Conservation (phyloP, 2,329 filamentous ascomycete species). For the Cladophialophora psammophila region DNA sequence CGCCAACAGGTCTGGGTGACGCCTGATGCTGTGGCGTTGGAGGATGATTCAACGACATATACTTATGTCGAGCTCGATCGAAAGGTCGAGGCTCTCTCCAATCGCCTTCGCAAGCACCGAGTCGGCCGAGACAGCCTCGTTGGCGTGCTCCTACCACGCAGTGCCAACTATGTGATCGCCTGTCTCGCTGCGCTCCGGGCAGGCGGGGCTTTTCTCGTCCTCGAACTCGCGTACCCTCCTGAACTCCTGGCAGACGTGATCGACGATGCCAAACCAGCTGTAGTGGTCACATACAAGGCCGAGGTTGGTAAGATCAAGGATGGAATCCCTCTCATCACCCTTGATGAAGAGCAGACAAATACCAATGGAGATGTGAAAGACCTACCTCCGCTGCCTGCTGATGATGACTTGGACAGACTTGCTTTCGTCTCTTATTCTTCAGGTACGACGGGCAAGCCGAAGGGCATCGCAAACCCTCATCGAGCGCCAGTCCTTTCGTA, state of each 20-base stretch:
- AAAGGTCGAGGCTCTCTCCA: constrained; percentile 70
- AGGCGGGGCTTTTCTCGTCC: constrained; percentile 79
- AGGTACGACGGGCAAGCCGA: constrained; percentile 79
- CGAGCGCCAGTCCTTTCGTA: constrained; percentile 77
- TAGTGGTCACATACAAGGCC: constrained; percentile 72
- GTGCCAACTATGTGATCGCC: constrained; percentile 79
- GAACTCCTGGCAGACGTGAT: constrained; percentile 77
- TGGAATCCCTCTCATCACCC: constrained; percentile 67
- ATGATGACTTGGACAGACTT: constrained; percentile 74
- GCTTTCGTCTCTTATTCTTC: constrained; percentile 84
- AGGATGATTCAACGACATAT: constrained; percentile 71
- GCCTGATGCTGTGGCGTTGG: constrained; percentile 73
- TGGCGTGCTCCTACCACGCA: constrained; percentile 76
- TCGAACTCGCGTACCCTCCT: constrained; percentile 80
- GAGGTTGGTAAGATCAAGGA: constrained; percentile 72
- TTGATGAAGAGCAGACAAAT: constrained; percentile 59
- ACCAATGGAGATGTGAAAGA: constrained; percentile 53
- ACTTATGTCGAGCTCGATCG: constrained; percentile 77
- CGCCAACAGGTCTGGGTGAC: constrained; percentile 71
- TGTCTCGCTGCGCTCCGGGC: constrained; percentile 79
- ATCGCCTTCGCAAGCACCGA: constrained; percentile 69
- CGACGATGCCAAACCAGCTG: constrained; percentile 74
- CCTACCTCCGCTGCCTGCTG: constrained; percentile 62
- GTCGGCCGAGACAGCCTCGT: constrained; percentile 77
- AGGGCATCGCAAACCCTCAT: constrained; percentile 82